Percentiles rank a stretch among this genome's conserved stretches.
phyloP scores from a whole-genome alignment of 2,329 filamentous ascomycete species.

The Lachnum nothofagi region DNA sequence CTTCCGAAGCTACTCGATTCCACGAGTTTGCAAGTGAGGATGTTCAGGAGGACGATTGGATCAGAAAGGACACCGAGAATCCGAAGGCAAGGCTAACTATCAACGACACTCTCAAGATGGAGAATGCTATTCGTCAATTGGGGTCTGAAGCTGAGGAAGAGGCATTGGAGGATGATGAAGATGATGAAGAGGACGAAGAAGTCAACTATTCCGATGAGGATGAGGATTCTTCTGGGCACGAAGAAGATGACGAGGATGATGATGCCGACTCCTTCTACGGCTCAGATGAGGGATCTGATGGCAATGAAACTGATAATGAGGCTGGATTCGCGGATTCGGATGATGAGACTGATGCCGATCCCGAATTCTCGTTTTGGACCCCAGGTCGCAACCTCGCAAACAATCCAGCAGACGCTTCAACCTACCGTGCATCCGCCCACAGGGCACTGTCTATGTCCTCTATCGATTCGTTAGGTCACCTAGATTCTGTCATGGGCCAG shows the following conservation, averaged over 20 bases:
- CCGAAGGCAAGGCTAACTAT: slow-evolving; percentile 70
- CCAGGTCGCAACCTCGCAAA: slow-evolving; percentile 35
- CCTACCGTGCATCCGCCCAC: slow-evolving; percentile 28
- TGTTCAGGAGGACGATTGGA: slow-evolving; percentile 85
- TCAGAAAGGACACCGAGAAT: slow-evolving; percentile 56
- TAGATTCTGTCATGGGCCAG: slow-evolving; percentile 15
- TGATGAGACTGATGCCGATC: slow-evolving; percentile 59
- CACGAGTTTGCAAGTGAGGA: slow-evolving; percentile 87
- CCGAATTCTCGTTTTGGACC: slow-evolving; percentile 63
- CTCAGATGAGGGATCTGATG: slow-evolving; percentile 64
- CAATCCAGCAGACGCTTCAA: slow-evolving; percentile 18
- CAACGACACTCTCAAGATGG: slow-evolving; percentile 82
- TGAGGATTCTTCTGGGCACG: slow-evolving; percentile 63
- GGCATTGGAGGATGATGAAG: slow-evolving; percentile 68
- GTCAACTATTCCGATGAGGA: slow-evolving; percentile 42
- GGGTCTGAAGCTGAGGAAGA: slow-evolving; percentile 90
- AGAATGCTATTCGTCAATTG: slow-evolving; percentile 79
- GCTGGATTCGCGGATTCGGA: slow-evolving; percentile 66
- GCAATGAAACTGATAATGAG: slow-evolving; percentile 64
- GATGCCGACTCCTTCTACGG: slow-evolving; percentile 43
- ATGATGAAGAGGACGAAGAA: slow-evolving; percentile 40
- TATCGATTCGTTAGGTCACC: slow-evolving; percentile 42
- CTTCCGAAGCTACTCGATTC: slow-evolving; percentile 58
- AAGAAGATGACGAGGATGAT: slow-evolving; percentile 58
- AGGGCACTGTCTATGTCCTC: slow-evolving; percentile 56